Conservation (phyloP, 1,284 basidiomycete species). For the Earliella scabrosa region DNA sequence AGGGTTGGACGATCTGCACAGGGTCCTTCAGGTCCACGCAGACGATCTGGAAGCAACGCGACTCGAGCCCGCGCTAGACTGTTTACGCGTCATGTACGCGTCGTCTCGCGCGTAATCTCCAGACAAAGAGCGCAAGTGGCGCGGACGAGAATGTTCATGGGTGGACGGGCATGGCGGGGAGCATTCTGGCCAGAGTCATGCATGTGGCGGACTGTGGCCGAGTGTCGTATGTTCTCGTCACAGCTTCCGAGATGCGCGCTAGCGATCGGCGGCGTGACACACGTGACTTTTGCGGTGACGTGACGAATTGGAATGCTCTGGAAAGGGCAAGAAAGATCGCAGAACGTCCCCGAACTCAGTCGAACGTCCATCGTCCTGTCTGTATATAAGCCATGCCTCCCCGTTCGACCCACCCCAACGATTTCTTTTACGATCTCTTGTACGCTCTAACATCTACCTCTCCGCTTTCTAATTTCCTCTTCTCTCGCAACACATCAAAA, state of each 20-base stretch:
- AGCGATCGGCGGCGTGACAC: slow-evolving; percentile 2
- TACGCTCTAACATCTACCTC: slow-evolving; percentile 15
- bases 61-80: no score
- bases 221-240: not conserved
- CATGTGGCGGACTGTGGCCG: no score
- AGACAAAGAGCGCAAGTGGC: no score
- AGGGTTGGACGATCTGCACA: no score
- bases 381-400: slow-evolving; percentile 23
- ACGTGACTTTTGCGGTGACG: slow-evolving; percentile 20
- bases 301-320: slow-evolving; percentile 25
- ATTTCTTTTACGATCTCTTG: slow-evolving; percentile 21
- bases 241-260: not conserved
- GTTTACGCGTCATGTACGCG: no score
- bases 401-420: slow-evolving; percentile 8
- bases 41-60: no score
- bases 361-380: slow-evolving; percentile 12
- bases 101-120: no score
- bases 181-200: no score
- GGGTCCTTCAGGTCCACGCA: no score
- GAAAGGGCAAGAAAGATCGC: slow-evolving; percentile 27
- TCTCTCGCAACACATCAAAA: slow-evolving; percentile 20
- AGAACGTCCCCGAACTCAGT: slow-evolving; percentile 24
- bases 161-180: no score
- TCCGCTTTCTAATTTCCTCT: slow-evolving; percentile 14
- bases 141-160: not conserved